Conservation (phyloP, 1,139 yeast genomes). For the Yamadazyma sp. region DNA sequence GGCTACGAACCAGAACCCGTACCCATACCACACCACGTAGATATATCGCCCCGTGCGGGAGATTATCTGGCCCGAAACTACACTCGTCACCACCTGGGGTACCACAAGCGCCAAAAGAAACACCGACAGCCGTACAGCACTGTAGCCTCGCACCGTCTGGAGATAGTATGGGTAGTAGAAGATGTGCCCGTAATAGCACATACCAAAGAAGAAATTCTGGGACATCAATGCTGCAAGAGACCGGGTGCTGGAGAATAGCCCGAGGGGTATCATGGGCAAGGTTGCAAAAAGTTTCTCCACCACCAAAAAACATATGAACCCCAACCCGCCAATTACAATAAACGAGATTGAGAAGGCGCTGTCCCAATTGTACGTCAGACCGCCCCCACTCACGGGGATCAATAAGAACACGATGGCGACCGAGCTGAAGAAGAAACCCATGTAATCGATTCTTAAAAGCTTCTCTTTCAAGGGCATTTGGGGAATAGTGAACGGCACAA, state of each 20-base stretch:
- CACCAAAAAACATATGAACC: slow-evolving; percentile 35
- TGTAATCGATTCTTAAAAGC: slow-evolving; percentile 43
- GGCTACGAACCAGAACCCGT: slow-evolving; percentile 37
- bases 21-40: slow-evolving; percentile 39
- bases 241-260: slow-evolving; percentile 30
- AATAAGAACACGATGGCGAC: slow-evolving; percentile 42
- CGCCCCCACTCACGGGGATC: slow-evolving; percentile 54
- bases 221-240: slow-evolving; percentile 36
- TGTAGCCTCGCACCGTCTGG: slow-evolving; percentile 41
- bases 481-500: slow-evolving; percentile 6
- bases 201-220: slow-evolving; percentile 47
- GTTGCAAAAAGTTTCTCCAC: slow-evolving; percentile 44
- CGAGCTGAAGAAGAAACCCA: slow-evolving; percentile 44
- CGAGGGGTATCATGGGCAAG: slow-evolving; percentile 52
- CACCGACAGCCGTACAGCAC: slow-evolving; percentile 34
- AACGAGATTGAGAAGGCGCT: slow-evolving; percentile 44
- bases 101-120: slow-evolving; percentile 39
- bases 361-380: slow-evolving; percentile 49
- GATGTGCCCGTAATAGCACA: slow-evolving; percentile 40
- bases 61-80: slow-evolving; percentile 38
- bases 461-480: slow-evolving; percentile 22
- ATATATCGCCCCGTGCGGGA: slow-evolving; percentile 38
- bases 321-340: slow-evolving; percentile 43
- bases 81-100: slow-evolving; percentile 33
- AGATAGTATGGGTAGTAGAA: slow-evolving; percentile 48